Conservation (phyloP, 148 eudicot species). For the Rhododendron ferrugineum region DNA sequence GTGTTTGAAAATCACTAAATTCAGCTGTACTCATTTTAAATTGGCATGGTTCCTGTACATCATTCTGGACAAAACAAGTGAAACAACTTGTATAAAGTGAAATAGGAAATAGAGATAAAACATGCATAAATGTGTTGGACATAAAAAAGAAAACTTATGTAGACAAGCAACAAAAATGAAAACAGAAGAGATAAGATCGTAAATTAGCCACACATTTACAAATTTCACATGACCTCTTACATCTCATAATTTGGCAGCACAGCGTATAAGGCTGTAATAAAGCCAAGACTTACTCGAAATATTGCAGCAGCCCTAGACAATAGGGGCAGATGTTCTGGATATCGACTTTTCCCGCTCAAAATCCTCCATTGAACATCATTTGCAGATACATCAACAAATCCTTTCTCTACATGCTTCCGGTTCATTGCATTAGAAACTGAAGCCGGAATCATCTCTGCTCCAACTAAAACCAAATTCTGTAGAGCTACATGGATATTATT, state of each 20-base stretch:
- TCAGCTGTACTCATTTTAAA: background rate
- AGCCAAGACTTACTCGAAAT: conserved; percentile 60
- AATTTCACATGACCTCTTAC: background rate
- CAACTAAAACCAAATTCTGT: conserved; percentile 39
- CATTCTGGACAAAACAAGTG: background rate
- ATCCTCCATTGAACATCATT: conserved; percentile 64
- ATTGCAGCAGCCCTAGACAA: conserved; percentile 77
- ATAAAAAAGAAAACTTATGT: background rate
- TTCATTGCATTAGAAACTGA: conserved; percentile 34
- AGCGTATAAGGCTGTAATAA: background rate
- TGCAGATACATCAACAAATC: conserved; percentile 32
- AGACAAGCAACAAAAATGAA: background rate
- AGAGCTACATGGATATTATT: conserved; percentile 47
- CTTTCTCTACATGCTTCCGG: conserved; percentile 43
- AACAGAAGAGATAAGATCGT: background rate
- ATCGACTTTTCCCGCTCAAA: conserved; percentile 79
- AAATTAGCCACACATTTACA: background rate
- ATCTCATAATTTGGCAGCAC: background rate
- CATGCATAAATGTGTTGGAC: background rate
- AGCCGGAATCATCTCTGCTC: conserved; percentile 45
- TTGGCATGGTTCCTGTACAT: background rate
- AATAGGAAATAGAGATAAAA: background rate
- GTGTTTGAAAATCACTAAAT: background rate
- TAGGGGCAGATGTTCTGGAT: conserved; percentile 55
- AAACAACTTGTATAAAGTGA: background rate